Conservation (phyloP, 1,284 basidiomycete genomes). For the Thecaphora thlaspeos region DNA sequence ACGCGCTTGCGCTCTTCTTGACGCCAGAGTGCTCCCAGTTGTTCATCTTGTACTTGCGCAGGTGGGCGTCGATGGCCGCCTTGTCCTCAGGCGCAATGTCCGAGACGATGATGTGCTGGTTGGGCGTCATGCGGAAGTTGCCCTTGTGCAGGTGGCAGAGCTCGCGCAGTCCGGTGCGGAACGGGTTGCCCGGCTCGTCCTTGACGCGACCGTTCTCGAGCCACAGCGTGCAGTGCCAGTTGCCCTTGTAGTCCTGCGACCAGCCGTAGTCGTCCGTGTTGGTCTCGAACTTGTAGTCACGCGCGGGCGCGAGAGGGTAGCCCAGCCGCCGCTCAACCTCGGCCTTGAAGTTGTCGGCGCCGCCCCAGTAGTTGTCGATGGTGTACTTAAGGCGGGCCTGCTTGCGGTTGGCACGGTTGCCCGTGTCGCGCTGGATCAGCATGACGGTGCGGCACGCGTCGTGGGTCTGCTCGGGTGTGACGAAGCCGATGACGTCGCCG, state of each 20-base stretch:
- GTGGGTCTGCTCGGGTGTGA: conserved; percentile 80
- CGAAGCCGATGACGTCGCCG: conserved; percentile 87
- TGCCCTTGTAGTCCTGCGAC: conserved; percentile 81
- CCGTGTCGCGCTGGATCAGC: conserved; percentile 91
- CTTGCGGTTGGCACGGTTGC: conserved; percentile 73
- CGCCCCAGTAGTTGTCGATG: conserved; percentile 81
- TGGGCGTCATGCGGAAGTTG: conserved; percentile 76
- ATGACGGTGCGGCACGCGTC: conserved; percentile 88
- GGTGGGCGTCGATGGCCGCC: conserved; percentile 74
- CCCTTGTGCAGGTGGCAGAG: conserved; percentile 94
- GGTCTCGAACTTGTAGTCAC: conserved; percentile 77
- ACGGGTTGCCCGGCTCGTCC: conserved; percentile 83
- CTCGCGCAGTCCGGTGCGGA: conserved; percentile 89
- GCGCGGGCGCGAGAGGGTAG: conserved; percentile 69
- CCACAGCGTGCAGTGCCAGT: conserved; percentile 88
- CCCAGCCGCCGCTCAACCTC: conserved; percentile 89
- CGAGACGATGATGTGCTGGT: conserved; percentile 90
- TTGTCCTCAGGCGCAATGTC: conserved; percentile 68
- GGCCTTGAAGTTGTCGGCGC: conserved; percentile 66
- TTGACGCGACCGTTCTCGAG: conserved; percentile 97
- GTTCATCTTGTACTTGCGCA: conserved; percentile 87
- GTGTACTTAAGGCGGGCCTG: conserved; percentile 78
- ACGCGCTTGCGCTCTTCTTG: conserved; percentile 67
- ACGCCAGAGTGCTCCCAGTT: conserved; percentile 78
- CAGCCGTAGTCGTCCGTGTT: conserved; percentile 96